These are phyloP conservation scores for Claviceps sp. DNA, from an alignment of 2,329 filamentous ascomycete species.

Conservation along the genomic window DNA sequence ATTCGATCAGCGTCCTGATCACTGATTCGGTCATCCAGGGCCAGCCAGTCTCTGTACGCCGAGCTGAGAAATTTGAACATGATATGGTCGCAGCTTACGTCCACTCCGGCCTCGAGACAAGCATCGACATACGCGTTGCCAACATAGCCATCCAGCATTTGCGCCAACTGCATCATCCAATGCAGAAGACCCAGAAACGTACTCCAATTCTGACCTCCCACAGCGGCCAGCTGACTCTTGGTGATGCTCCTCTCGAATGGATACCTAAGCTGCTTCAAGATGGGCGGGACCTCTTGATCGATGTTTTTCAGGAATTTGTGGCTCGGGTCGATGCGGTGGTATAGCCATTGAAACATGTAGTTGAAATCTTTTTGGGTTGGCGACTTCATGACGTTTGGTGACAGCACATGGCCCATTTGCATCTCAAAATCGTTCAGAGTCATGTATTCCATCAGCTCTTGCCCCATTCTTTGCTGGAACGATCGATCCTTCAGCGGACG, in stretches of 20 bases:
- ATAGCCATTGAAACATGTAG: conserved; percentile 95
- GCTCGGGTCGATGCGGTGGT: conserved; percentile 86
- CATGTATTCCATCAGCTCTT: conserved; percentile 84
- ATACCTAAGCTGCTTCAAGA: conserved; percentile 87
- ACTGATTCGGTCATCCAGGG: conserved; percentile 76
- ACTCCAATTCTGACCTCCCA: conserved; percentile 94
- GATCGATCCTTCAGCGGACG: conserved; percentile 69
- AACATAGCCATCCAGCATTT: conserved; percentile 80
- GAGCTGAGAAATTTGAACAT: conserved; percentile 85
- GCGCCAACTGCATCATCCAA: conserved; percentile 97
- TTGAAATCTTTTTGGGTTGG: conserved; percentile 98
- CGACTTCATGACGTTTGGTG: conserved; percentile 79
- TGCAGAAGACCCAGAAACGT: conserved; percentile 87
- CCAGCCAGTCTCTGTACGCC: conserved; percentile 87
- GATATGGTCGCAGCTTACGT: conserved; percentile 80
- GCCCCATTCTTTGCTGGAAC: conserved; percentile 70
- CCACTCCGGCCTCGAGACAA: conserved; percentile 74
- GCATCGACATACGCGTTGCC: conserved; percentile 76
- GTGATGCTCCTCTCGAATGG: conserved; percentile 92
- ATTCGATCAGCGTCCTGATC: conserved; percentile 72
- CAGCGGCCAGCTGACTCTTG: conserved; percentile 88
- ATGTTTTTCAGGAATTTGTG: conserved; percentile 91
- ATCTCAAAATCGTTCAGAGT: conserved; percentile 91
- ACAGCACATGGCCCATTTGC: conserved; percentile 92
- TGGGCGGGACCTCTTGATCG: conserved; percentile 83